Evolutionary conservation across 2,329 filamentous ascomycete genomes (phyloP), one percentile per base, ranked within the genome.

Genomic region (Colletotrichum chrysophilum): DNA sequence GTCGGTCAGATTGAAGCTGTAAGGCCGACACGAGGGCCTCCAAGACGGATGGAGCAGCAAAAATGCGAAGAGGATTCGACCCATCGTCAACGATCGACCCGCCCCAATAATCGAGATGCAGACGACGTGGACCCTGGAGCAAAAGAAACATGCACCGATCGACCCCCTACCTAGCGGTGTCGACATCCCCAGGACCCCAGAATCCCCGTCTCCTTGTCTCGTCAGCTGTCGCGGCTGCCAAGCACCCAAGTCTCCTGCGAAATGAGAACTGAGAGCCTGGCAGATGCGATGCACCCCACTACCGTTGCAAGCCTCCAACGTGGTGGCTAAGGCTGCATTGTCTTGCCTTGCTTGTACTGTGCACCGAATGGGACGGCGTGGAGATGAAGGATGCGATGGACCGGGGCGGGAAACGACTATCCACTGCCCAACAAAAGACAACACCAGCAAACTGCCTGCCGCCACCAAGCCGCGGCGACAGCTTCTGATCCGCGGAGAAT

Each of bases 91-190:
- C 48, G 67, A 70, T 70, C 67, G 67, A 52, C 67, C 67, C 67
- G 56, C 67, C 18, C 24, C 67, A 56, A 70, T 52, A 62, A 32
- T 70, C 67, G 67, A 70, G 67, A 62, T 62, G 34, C 66, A 69
- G 48, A 43, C 66, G 14, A 60, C 64, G 24, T 32, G 43, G 28
- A 28, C 26, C 26, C 64, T 12, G n/a, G 28, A 8, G 12, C n/a
- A 24, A 26, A 52, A 43, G 4, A n/a, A 62, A 18, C 67, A 48
- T 34, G 67, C 5, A n/a, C 36, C 67, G 67, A 61, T 48, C 66
- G 8, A 24, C 18, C 21, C 24, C 55, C 55, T 26, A 58, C 26
- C 55, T 58, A 26, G 26, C 55, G 16, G 24, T 58, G 14, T 52
- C n/a, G 43, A 58, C 32, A 43, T 38, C 32, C 32, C 56, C 18